Conservation (phyloP, 1,139 yeast species). For the Zygosaccharomyces sapae region DNA sequence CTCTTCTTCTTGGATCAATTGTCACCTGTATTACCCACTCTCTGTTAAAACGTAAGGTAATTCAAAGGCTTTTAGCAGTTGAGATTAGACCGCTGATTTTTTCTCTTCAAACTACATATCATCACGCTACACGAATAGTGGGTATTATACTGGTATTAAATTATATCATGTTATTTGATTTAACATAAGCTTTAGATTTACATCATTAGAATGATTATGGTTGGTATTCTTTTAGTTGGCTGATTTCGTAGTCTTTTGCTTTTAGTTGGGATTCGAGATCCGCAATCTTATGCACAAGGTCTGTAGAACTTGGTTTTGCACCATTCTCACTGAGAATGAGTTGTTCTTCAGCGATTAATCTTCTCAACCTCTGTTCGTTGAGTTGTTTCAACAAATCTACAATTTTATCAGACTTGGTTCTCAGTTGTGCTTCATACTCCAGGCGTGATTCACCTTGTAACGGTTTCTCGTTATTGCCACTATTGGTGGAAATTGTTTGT, state of each 20-base stretch:
- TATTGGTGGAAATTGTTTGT: constrained; percentile 14
- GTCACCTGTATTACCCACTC: not conserved
- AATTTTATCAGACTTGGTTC: constrained; percentile 46
- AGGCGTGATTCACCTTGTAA: constrained; percentile 12
- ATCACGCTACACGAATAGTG: not conserved
- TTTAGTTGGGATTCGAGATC: constrained; percentile 47
- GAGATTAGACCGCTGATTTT: constrained; percentile 2
- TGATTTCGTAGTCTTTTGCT: constrained; percentile 37
- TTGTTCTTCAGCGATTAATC: constrained; percentile 70
- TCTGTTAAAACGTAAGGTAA: not conserved
- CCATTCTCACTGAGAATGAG: constrained; percentile 55
- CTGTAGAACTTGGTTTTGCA: constrained; percentile 49
- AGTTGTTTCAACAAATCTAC: constrained; percentile 53
- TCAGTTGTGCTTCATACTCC: constrained; percentile 37
- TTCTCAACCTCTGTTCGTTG: constrained; percentile 58
- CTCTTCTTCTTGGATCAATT: not conserved
- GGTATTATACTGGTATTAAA: not conserved
- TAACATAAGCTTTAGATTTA: too few relatives aligned
- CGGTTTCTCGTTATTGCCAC: not conserved
- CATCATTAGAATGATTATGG: not conserved
- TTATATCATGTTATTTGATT: not conserved
- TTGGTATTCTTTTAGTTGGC: constrained; percentile 7
- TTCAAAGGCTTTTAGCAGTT: not conserved
- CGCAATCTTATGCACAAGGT: constrained; percentile 54
- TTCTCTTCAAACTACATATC: not conserved